A percentile compares a stretch with the other conserved stretches of the same genome.
phyloP scores from a whole-genome alignment of 805 yeast genomes.

The Komagataella phaffii region DNA sequence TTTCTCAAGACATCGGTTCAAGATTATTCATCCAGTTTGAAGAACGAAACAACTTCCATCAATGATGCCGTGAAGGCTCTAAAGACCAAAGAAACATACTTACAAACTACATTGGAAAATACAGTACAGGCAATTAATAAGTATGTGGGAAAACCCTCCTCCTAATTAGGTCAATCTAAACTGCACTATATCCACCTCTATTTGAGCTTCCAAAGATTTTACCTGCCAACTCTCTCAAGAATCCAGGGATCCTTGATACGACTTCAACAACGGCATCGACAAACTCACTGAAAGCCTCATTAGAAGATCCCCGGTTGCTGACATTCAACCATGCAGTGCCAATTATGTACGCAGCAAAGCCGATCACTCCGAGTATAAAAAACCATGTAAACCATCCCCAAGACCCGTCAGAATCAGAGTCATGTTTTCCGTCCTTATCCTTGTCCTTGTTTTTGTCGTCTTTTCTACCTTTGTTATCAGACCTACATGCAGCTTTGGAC shows the following conservation, averaged over 20 bases:
- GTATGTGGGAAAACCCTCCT: background rate
- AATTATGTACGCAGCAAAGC: conserved; percentile 57
- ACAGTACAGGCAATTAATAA: conserved; percentile 47
- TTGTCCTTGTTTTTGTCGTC: conserved; percentile 15
- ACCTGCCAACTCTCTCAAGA: conserved; percentile 51
- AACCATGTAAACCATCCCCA: conserved; percentile 82
- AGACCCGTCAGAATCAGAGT: conserved; percentile 22
- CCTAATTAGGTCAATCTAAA: conserved; percentile 23
- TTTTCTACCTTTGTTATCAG: conserved; percentile 13
- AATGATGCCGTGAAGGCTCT: conserved; percentile 48
- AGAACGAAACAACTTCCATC: conserved; percentile 36
- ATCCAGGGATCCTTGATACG: conserved; percentile 45
- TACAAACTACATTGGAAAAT: conserved; percentile 66
- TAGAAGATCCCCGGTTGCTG: conserved; percentile 54
- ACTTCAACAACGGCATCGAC: conserved; percentile 53
- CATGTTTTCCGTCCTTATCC: conserved; percentile 14
- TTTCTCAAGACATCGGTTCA: conserved; percentile 34
- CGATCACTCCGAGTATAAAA: conserved; percentile 59
- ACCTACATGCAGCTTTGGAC: conserved; percentile 26
- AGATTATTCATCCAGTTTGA: conserved; percentile 34
- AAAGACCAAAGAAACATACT: conserved; percentile 55
- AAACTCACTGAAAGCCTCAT: conserved; percentile 62
- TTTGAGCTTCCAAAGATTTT: conserved; percentile 48
- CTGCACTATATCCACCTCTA: conserved; percentile 92
- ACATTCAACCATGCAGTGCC: conserved; percentile 69